phyloP scores from a whole-genome alignment of 2,329 filamentous ascomycete species.

The Ascochyta viciae-villosae region DNA sequence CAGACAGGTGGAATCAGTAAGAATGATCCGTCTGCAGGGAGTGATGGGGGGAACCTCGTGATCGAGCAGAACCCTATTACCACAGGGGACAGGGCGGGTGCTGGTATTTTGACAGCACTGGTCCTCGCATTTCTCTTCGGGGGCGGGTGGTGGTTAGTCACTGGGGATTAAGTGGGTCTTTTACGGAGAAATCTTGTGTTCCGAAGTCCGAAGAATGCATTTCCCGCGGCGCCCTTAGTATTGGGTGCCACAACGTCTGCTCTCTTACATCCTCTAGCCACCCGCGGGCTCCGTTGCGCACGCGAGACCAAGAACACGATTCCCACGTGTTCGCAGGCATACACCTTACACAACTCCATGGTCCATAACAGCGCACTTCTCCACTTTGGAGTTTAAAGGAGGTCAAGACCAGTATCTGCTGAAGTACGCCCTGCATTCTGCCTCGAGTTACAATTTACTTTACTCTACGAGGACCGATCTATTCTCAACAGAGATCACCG shows the following conservation, averaged over 20 bases:
- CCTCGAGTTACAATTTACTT: background rate
- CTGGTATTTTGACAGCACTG: slow-evolving; percentile 67
- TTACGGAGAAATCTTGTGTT: background rate
- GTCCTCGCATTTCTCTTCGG: slow-evolving; percentile 62
- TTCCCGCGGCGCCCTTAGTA: background rate
- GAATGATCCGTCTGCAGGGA: slow-evolving; percentile 54
- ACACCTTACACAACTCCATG: too few relatives aligned
- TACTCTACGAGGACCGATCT: background rate
- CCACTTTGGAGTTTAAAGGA: too few relatives aligned
- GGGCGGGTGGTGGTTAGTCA: slow-evolving; percentile 60
- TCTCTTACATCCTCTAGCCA: background rate
- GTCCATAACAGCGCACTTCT: background rate
- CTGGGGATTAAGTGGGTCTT: slow-evolving; percentile 17
- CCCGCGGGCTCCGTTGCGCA: too few relatives aligned
- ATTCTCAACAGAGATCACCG: background rate
- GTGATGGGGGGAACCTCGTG: slow-evolving; percentile 33
- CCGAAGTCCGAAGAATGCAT: too few relatives aligned
- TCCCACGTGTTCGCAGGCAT: too few relatives aligned
- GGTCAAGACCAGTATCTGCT: too few relatives aligned
- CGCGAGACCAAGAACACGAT: too few relatives aligned
- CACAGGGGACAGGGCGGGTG: slow-evolving; percentile 70
- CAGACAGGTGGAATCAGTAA: slow-evolving; percentile 59
- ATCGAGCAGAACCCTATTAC: slow-evolving; percentile 52
- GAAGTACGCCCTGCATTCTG: background rate
- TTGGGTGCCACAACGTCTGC: background rate